Evolutionary conservation across 768 basidiomycete species (phyloP), one percentile per base, ranked within the genome.

Genomic region (Roridomyces roridus): DNA sequence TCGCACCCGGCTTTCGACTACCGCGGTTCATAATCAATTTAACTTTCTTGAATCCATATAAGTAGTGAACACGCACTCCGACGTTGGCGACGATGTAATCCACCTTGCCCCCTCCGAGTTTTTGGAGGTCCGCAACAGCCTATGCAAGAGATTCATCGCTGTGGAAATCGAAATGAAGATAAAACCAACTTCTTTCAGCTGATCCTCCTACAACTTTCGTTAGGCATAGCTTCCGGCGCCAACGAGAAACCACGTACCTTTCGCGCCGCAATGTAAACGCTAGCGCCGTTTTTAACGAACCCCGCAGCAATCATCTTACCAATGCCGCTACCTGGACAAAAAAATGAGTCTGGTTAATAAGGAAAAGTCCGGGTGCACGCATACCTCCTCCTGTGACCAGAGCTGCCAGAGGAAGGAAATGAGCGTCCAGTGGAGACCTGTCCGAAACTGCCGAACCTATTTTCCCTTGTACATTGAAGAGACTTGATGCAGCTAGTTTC

Each of bases 231-330:
- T 3, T 3, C 3, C 10, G 7, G 15, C 31, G 15, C 11, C 31
- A 15, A 34, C 3, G 31, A 34, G 10, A 15, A 11, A 15, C 31
- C 15, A 34, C 31, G 31, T 8, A 15, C 31, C 31, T 62, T 56
- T 15, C 86, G 40, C 74, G 77, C 77, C 74, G 47, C 53, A 40
- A 45, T 53, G 26, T 57, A 50, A 8, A 68, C 67, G 43, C 65
- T 67, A 3, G 85, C 84, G 11, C 87, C 87, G 57, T 86, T 88
- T 51, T 70, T 75, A 20, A 88, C 79, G 64, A 84, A 88, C 8
- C 84, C 86, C 7, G 83, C 74, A 3, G 88, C 81, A 59, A 89
- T 87, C 84, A 85, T 85, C 73, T 85, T 87, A 5, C 88, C 86
- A 26, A 88, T 80, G 6, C 87, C 87, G 54, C 84, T 74, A 25